Conservation (phyloP, 257 asterid genomes). For the Eustoma russellianum region DNA sequence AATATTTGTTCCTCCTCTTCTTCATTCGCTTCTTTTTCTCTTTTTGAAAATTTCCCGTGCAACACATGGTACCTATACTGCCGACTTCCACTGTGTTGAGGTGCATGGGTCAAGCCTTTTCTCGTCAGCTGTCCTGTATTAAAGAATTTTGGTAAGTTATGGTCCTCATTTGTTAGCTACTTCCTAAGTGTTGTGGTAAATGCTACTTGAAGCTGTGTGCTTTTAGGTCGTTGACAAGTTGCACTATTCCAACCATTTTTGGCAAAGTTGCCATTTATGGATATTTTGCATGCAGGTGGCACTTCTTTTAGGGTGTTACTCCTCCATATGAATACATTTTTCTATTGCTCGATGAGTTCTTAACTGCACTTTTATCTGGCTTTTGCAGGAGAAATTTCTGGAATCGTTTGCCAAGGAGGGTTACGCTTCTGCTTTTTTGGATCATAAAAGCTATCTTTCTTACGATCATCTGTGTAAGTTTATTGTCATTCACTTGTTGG, state of each 20-base stretch:
- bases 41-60: too few relatives aligned
- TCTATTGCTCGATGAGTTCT: conserved; percentile 1
- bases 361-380: neutral
- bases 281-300: neutral
- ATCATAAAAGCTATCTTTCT: conserved; percentile 37
- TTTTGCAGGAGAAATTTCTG: conserved; percentile 90
- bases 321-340: neutral
- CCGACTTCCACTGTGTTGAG: too few relatives aligned
- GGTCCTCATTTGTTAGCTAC: too few relatives aligned
- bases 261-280: neutral
- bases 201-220: neutral
- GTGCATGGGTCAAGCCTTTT: too few relatives aligned
- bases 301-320: neutral
- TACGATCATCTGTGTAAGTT: conserved; percentile 70
- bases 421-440: conserved; percentile 54
- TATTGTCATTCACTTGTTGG: conserved; percentile 1
- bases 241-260: neutral
- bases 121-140: too few relatives aligned
- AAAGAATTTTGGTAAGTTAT: too few relatives aligned
- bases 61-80: too few relatives aligned
- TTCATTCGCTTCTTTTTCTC: too few relatives aligned
- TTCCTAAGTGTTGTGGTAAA: too few relatives aligned
- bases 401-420: conserved; percentile 65
- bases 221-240: neutral
- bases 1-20: too few relatives aligned